Base-by-base conservation (phyloP, 306 rosid genomes). In the Lathyrus aphaca region DNA sequence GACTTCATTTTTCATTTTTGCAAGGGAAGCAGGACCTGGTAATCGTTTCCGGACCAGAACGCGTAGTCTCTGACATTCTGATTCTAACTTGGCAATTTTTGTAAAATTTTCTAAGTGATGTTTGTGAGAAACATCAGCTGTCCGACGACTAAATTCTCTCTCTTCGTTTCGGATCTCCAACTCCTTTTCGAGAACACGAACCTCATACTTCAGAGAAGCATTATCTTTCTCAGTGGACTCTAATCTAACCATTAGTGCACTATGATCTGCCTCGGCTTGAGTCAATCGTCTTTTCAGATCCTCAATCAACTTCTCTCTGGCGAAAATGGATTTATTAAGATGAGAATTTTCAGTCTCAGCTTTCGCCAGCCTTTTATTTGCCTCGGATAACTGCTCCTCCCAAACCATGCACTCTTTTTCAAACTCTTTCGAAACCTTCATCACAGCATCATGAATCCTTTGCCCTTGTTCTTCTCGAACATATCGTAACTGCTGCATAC, bases 81-180 rank as follows among this genome's bases (percentile, higher is more conserved):
- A 89, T 73, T 92, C 98, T 68, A 92, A 81, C 80, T 86, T 87
- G 8, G 91, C 88, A 72, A 92, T 84, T 75, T 83, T 87, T 78
- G 87, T 89, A 65, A 81, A 79, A 58, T 85, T 84, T 73, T 86
- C 96, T 71, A 92, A 79, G 48, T 89, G 90, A 63, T 86, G 92
- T 84, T 79, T 89, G 81, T 92, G 95, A 19, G 92, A 84, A 78
- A 77, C 86, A 62, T 89, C 92, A 35, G 87, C 84, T 9, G 92
- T 83, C 71, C 95, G 85, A 42, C 86, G 85, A 68, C 77, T 83
- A 56, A 87, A 92, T 64, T 89, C 98, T 68, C 95, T 83, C 83
- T 92, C 98, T 82, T 92, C 98, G 53, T 89, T 92, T 68, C 98
- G 87, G 66, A 92, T 89, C 81, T 92, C 96, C 21, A 92, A 84